Conservation (phyloP, 495 filamentous ascomycete species). For the Neurospora tetrasperma region DNA sequence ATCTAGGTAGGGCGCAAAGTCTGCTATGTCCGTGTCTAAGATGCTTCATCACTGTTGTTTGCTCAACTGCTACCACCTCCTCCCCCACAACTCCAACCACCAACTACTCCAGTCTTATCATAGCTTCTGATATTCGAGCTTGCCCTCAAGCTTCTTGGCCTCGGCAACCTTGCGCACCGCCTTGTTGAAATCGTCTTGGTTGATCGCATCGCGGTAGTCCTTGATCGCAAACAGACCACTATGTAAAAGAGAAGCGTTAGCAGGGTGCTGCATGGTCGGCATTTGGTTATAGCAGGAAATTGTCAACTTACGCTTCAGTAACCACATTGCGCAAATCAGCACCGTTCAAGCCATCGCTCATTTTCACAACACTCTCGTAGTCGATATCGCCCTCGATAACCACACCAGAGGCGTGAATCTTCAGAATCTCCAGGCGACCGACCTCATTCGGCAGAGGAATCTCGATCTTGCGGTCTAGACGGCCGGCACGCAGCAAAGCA, state of each 20-base stretch:
- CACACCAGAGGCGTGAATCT: conserved; percentile 88
- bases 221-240: conserved; percentile 96
- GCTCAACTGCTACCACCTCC: background rate
- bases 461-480: conserved; percentile 96
- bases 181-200: conserved; percentile 98
- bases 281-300: background rate
- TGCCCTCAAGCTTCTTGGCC: conserved; percentile 96
- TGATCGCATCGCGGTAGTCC: conserved; percentile 89
- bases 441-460: conserved; percentile 99
- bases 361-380: conserved; percentile 99
- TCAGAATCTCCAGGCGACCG: conserved; percentile 92
- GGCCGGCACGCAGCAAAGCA: conserved; percentile 83
- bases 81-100: background rate
- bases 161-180: conserved; percentile 95
- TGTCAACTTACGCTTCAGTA: conserved; percentile 78
- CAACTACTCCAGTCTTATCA: conserved; percentile 31
- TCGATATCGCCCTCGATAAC: conserved; percentile 91
- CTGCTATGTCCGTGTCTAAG: background rate
- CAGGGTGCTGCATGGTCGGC: conserved; percentile 7
- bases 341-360: conserved; percentile 96
- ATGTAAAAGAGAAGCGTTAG: conserved; percentile 10
- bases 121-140: conserved; percentile 95
- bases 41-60: background rate
- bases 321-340: conserved; percentile 97
- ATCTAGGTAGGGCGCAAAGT: background rate